Conservation (phyloP, 345 rosid species). For the Carallia pectinifolia region DNA sequence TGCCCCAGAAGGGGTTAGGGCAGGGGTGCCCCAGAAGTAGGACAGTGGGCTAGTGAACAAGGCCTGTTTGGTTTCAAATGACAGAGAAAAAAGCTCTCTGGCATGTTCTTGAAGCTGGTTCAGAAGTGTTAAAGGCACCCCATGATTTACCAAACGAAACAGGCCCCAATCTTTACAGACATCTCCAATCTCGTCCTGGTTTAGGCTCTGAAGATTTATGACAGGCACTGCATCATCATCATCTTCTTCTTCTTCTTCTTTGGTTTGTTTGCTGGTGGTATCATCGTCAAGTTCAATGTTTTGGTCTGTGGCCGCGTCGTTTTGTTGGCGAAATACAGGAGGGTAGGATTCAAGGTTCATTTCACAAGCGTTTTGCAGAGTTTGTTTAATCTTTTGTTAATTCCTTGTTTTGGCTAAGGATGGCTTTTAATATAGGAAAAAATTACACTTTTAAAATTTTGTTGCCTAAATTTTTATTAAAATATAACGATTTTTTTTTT, state of each 20-base stretch:
- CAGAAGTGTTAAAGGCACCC: conserved; percentile 46
- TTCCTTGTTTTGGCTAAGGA: no score
- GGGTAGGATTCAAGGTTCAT: conserved; percentile 49
- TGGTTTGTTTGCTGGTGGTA: not conserved
- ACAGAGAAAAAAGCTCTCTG: conserved; percentile 38
- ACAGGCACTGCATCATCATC: conserved; percentile 42
- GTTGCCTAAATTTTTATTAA: no score
- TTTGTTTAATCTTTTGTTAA: not conserved
- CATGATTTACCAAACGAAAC: conserved; percentile 69
- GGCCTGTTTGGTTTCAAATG: conserved; percentile 49
- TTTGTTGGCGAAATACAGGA: conserved; percentile 37
- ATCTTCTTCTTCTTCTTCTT: conserved; percentile 18
- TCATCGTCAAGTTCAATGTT: conserved; percentile 11
- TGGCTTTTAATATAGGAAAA: no score
- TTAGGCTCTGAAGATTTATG: conserved; percentile 46
- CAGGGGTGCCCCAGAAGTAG: conserved; percentile 83
- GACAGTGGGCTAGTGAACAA: conserved; percentile 44
- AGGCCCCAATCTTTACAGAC: conserved; percentile 68
- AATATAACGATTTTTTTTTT: no score
- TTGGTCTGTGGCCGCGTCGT: conserved; percentile 1
- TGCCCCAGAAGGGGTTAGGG: conserved; percentile 54
- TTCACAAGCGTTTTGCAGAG: not conserved
- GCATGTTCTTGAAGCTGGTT: conserved; percentile 42
- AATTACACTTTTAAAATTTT: no score
- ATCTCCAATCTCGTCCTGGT: conserved; percentile 38